phyloP scores from a whole-genome alignment of 305 asterid species.

The Solanum chacoense region DNA sequence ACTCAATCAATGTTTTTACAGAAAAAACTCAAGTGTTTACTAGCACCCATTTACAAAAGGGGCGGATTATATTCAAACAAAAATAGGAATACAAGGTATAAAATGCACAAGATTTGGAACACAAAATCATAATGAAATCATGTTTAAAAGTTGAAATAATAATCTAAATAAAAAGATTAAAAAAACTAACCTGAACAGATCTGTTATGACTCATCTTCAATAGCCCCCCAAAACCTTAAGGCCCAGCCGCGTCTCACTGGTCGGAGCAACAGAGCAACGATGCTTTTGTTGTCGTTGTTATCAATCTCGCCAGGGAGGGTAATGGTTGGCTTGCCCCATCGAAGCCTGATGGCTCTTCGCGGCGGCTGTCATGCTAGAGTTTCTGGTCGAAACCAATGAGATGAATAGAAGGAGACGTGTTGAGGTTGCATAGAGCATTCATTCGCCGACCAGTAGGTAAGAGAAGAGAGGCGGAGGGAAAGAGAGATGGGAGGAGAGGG shows the following conservation, averaged over 20 bases:
- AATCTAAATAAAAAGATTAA: too few species aligned
- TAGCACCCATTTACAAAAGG: not conserved
- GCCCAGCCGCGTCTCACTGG: fast-evolving
- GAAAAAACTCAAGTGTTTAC: not conserved
- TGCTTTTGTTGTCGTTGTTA: too few species aligned
- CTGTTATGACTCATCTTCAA: not conserved
- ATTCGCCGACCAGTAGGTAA: fast-evolving
- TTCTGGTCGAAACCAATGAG: not conserved
- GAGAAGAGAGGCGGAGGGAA: not conserved
- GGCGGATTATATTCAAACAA: not conserved
- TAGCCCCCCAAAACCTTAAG: not conserved
- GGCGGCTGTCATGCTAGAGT: too few species aligned
- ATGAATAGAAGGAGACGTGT: not conserved
- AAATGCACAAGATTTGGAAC: not conserved
- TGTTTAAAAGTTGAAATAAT: not conserved
- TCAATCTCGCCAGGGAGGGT: not conserved
- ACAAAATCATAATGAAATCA: not conserved
- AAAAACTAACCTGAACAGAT: not conserved
- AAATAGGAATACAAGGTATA: not conserved
- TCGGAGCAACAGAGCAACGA: too few species aligned
- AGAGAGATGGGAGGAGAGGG: not conserved
- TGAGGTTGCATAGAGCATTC: not conserved
- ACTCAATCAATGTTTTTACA: too few species aligned
- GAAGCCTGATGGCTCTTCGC: too few species aligned
- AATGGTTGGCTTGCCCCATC: not conserved